Evolutionary conservation across 1,139 yeast species (phyloP).

Genomic region (Sugiyamaella sp.): DNA sequence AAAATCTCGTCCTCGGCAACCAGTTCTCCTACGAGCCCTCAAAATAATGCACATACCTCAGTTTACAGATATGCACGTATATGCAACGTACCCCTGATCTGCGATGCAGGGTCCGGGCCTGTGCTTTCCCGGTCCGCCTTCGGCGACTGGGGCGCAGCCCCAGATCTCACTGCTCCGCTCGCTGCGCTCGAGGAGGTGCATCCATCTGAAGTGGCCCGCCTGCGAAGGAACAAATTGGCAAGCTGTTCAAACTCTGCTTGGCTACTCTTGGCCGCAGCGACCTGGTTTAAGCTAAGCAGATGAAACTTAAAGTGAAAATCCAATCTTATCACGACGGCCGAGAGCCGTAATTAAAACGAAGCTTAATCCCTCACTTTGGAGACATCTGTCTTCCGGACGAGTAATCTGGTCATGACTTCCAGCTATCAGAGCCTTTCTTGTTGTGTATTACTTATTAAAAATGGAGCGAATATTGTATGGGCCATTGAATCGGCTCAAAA

Average conservation of each 20-base stretch:
- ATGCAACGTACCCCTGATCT: too few relatives aligned
- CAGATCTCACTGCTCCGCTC: too few relatives aligned
- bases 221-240: too few relatives aligned
- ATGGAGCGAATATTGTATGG: not conserved
- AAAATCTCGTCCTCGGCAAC: conserved; percentile 25
- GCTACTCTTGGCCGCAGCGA: not conserved
- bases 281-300: not conserved
- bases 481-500: not conserved
- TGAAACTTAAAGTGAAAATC: not conserved
- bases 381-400: too few relatives aligned
- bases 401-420: not conserved
- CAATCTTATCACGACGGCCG: not conserved
- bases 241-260: not conserved
- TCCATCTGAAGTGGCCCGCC: too few relatives aligned
- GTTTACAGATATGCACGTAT: too few relatives aligned
- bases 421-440: not conserved
- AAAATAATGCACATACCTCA: too few relatives aligned
- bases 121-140: too few relatives aligned
- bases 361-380: not conserved
- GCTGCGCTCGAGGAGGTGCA: too few relatives aligned
- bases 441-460: not conserved
- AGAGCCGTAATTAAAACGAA: not conserved
- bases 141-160: not conserved
- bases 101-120: not conserved
- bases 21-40: conserved; percentile 18